These are phyloP conservation scores for Kregervanrija pseudodelftensis DNA, from an alignment of 805 yeast species.

Conservation along the genomic window DNA sequence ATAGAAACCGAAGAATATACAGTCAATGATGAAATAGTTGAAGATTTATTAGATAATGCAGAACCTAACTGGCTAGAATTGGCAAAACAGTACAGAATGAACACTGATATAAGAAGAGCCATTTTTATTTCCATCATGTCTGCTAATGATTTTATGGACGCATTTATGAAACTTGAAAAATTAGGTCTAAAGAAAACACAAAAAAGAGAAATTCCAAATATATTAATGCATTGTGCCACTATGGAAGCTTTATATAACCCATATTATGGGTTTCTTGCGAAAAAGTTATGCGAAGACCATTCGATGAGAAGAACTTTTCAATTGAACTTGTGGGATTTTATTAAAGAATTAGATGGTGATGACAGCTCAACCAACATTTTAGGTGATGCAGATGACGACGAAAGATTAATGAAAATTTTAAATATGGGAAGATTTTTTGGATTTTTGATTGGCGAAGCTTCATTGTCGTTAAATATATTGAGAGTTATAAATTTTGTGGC, in stretches of 20 bases:
- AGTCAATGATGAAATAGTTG: constrained; percentile 33
- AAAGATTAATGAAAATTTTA: constrained; percentile 50
- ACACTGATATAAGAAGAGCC: constrained; percentile 91
- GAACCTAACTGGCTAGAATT: constrained; percentile 86
- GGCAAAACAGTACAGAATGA: constrained; percentile 85
- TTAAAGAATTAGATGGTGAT: constrained; percentile 60
- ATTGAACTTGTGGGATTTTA: constrained; percentile 80
- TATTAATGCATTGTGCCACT: constrained; percentile 77
- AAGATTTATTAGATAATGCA: constrained; percentile 56
- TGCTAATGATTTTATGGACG: constrained; percentile 86
- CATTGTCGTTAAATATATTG: constrained; percentile 65
- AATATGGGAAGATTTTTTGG: constrained; percentile 83
- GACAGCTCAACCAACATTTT: constrained; percentile 20
- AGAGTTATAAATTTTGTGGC: constrained; percentile 69
- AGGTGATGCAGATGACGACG: constrained; percentile 48
- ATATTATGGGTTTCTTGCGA: constrained; percentile 76
- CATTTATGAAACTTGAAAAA: constrained; percentile 75
- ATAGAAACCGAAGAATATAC: constrained; percentile 4
- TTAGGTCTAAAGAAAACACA: constrained; percentile 71
- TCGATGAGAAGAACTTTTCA: constrained; percentile 77
- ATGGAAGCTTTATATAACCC: constrained; percentile 84
- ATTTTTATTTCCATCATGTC: constrained; percentile 93
- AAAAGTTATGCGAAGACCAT: constrained; percentile 69
- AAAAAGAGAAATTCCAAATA: constrained; percentile 79
- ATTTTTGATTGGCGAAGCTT: constrained; percentile 61